phyloP scores from a whole-genome alignment of 805 yeast genomes.

The Metschnikowia koreensis region DNA sequence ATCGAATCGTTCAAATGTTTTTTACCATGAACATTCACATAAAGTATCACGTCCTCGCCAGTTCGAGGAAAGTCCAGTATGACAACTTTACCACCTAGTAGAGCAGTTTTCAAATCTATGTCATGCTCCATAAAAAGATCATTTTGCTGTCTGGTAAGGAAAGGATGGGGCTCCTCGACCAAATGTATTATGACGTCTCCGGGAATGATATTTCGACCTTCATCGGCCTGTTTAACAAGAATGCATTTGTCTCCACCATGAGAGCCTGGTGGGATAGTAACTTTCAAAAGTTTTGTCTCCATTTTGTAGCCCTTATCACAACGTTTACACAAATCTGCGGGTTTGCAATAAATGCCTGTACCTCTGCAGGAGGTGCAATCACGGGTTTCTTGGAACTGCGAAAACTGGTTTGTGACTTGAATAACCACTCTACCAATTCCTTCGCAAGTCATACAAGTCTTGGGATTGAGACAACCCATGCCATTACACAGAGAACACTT shows the following conservation, averaged over 20 bases:
- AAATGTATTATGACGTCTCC: slow-evolving; percentile 66
- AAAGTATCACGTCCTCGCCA: slow-evolving; percentile 29
- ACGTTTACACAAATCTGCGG: slow-evolving; percentile 22
- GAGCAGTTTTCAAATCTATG: slow-evolving; percentile 52
- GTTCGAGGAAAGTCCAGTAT: slow-evolving; percentile 32
- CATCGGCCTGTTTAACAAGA: slow-evolving; percentile 63
- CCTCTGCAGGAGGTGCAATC: slow-evolving; percentile 37
- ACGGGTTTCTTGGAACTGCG: slow-evolving; percentile 35
- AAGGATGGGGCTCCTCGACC: slow-evolving; percentile 37
- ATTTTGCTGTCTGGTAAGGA: slow-evolving; percentile 41
- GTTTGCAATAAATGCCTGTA: slow-evolving; percentile 27
- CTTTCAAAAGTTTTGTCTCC: slow-evolving; percentile 49
- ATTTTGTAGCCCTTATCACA: slow-evolving; percentile 43
- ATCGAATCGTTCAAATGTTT: slow-evolving; percentile 3
- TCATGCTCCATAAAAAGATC: slow-evolving; percentile 45
- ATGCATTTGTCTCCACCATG: slow-evolving; percentile 50
- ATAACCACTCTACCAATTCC: slow-evolving; percentile 51
- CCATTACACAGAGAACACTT: slow-evolving; percentile 53
- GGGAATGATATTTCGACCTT: slow-evolving; percentile 55
- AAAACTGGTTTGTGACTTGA: slow-evolving; percentile 40
- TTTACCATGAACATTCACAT: slow-evolving; percentile 37
- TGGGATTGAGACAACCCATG: slow-evolving; percentile 45
- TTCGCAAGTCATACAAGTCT: slow-evolving; percentile 36
- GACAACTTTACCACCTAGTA: slow-evolving; percentile 53
- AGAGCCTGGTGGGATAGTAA: slow-evolving; percentile 57